A percentile compares a stretch with the other conserved stretches of the same genome.
Evolutionary conservation across 2,329 filamentous ascomycete species (phyloP).

Genomic region (Alternaria gansuensis): DNA sequence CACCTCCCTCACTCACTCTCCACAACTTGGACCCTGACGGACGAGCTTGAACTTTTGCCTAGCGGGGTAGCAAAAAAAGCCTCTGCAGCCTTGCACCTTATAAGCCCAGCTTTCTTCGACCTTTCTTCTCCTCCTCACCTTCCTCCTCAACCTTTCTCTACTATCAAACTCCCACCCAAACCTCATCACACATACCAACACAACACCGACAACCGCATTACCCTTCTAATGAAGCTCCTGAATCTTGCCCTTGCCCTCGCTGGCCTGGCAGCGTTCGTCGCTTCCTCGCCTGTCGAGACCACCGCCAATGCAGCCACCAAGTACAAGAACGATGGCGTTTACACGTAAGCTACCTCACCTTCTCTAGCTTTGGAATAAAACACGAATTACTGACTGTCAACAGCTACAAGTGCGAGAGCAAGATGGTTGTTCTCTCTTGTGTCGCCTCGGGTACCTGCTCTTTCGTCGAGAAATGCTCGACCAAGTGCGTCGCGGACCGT

Average conservation of each 20-base stretch:
- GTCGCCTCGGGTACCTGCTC: background rate
- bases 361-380: background rate
- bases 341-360: background rate
- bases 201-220: background rate
- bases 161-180: background rate
- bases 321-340: background rate
- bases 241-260: conserved; percentile 13
- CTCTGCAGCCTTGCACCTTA: background rate
- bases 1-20: background rate
- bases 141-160: background rate
- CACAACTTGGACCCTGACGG: conserved; percentile 5
- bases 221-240: conserved; percentile 19
- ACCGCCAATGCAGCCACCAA: background rate
- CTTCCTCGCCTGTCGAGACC: background rate
- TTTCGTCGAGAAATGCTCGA: background rate
- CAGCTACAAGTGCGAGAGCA: conserved; percentile 11
- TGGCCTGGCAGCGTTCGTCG: conserved; percentile 14
- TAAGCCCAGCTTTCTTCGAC: background rate
- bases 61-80: background rate
- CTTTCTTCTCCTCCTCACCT: background rate
- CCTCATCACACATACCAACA: background rate
- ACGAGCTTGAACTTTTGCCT: background rate
- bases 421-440: background rate
- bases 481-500: background rate
- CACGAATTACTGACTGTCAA: background rate